phyloP scores from a whole-genome alignment of 192 early-diverging fungal genomes.

The Radiomyces spectabilis region DNA sequence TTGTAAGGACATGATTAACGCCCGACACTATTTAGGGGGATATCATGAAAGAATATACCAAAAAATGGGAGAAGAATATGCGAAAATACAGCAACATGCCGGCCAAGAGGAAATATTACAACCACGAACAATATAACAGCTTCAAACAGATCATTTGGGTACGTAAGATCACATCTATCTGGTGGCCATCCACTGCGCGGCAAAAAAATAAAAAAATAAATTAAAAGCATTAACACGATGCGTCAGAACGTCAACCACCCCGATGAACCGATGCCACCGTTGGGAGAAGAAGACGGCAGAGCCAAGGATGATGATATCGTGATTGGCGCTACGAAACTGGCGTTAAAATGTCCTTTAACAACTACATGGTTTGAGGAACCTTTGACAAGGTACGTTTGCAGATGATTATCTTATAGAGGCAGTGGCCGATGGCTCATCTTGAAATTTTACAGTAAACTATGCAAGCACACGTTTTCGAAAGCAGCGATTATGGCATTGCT shows the following conservation, averaged over 20 bases:
- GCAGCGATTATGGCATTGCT: conserved; percentile 9
- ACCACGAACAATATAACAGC: conserved; percentile 13
- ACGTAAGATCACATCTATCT: not conserved
- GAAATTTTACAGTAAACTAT: conserved; percentile 7
- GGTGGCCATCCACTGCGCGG: not conserved
- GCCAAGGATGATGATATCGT: conserved; percentile 20
- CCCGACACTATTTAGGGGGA: conserved; percentile 2
- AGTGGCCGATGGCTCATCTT: not conserved
- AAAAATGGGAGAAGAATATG: not conserved
- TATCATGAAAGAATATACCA: not conserved
- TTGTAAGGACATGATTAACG: not conserved
- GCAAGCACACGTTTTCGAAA: conserved; percentile 20
- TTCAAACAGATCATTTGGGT: conserved; percentile 26
- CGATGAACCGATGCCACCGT: conserved; percentile 16
- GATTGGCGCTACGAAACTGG: conserved; percentile 2
- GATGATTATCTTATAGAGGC: not conserved
- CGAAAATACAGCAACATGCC: not conserved
- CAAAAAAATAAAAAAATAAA: too few species aligned
- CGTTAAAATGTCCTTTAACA: conserved; percentile 18
- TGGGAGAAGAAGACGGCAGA: not conserved
- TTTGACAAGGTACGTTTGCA: conserved; percentile 17
- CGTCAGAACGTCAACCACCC: conserved; percentile 17
- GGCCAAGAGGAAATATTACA: conserved; percentile 3
- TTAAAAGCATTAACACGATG: too few species aligned
- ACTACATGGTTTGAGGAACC: conserved; percentile 14